These are phyloP conservation scores for Aspergillus sp. DNA, from an alignment of 2,329 filamentous ascomycete species.

Conservation along the genomic window DNA sequence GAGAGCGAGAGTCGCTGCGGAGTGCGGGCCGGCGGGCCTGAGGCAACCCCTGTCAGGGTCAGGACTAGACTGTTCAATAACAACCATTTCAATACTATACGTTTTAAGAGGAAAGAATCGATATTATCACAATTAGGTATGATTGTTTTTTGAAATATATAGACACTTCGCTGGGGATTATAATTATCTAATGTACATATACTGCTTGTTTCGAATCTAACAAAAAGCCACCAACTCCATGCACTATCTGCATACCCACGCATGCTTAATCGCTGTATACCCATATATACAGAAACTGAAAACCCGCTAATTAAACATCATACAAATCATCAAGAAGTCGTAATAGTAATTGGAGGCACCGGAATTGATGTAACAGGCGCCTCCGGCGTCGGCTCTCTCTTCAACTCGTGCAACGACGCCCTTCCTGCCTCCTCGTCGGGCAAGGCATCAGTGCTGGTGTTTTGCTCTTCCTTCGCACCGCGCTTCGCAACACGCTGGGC, in stretches of 20 bases:
- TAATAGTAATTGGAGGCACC: conserved; percentile 44
- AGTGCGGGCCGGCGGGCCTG: conserved; percentile 8
- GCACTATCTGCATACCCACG: not conserved
- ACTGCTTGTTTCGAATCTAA: not conserved
- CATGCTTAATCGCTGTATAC: conserved; percentile 2
- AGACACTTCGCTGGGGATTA: not conserved
- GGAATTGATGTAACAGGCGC: conserved; percentile 25
- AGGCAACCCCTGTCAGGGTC: conserved; percentile 4
- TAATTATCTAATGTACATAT: not conserved
- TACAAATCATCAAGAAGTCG: conserved; percentile 28
- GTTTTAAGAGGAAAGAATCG: no score
- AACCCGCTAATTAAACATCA: not conserved
- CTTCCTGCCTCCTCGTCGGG: conserved; percentile 22
- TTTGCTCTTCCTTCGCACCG: not conserved
- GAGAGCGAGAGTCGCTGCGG: not conserved
- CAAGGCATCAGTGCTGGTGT: not conserved
- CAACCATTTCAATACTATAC: no score
- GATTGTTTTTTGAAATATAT: no score
- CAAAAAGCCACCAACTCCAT: not conserved
- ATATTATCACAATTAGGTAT: no score
- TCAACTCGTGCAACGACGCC: conserved; percentile 12
- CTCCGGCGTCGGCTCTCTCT: conserved; percentile 18
- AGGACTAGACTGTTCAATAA: no score
- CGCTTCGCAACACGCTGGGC: conserved; percentile 15
- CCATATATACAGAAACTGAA: not conserved